Evolutionary conservation across 163 green algal species (phyloP).

Genomic region (Chlamydomonas reinhardtii): DNA sequence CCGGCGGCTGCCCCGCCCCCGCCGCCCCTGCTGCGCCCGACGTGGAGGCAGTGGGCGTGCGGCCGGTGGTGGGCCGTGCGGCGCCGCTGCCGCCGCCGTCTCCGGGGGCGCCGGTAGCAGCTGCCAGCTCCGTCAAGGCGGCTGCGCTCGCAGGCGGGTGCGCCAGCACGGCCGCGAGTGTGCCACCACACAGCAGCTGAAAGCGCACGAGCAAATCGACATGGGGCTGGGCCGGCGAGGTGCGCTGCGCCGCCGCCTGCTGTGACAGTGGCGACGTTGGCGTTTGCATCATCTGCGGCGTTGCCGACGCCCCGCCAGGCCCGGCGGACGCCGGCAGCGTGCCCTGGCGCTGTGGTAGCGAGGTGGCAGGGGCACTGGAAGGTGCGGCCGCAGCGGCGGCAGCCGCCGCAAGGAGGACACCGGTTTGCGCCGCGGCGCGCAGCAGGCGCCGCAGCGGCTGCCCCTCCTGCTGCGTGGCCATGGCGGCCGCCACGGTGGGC

Average conservation of each 20-base stretch:
- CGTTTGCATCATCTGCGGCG: no score
- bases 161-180: not conserved
- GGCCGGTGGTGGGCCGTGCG: no score
- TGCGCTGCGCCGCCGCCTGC: not conserved
- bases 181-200: slow-evolving; percentile 13
- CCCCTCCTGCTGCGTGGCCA: slow-evolving; percentile 6
- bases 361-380: not conserved
- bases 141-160: not conserved
- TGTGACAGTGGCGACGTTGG: not conserved
- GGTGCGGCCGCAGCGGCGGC: not conserved
- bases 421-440: slow-evolving; percentile 11
- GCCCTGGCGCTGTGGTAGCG: no score
- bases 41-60: no score
- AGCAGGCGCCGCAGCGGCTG: slow-evolving; percentile 33
- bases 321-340: no score
- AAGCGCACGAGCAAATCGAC: slow-evolving; percentile 8
- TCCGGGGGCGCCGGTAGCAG: not conserved
- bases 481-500: not conserved
- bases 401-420: not conserved
- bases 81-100: not conserved
- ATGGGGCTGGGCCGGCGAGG: not conserved
- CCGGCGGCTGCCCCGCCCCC: no score
- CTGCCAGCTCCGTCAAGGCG: not conserved
- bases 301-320: no score
- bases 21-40: no score